These are phyloP conservation scores for Gaultheria prostrata DNA, from an alignment of 148 eudicot genomes.

Conservation along the genomic window DNA sequence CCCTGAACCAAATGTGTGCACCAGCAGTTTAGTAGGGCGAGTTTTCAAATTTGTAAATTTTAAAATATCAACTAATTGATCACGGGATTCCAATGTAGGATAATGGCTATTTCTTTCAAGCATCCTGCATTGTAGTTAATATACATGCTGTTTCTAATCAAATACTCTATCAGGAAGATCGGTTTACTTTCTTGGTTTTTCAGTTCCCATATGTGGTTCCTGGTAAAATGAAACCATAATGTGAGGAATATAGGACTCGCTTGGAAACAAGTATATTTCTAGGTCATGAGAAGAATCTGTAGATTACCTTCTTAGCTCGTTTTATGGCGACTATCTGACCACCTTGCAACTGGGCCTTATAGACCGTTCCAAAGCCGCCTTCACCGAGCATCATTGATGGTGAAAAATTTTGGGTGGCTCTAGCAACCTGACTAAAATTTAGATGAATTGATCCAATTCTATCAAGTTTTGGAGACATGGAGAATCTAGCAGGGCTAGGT, in stretches of 20 bases:
- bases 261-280: neutral
- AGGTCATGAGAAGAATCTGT: constrained; percentile 13
- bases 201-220: neutral
- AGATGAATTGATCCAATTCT: constrained; percentile 75
- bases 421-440: constrained; percentile 53
- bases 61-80: neutral
- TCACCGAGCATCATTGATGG: constrained; percentile 64
- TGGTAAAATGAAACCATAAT: neutral
- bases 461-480: constrained; percentile 57
- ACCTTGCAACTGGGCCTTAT: constrained; percentile 71
- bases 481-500: constrained; percentile 50
- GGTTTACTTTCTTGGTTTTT: neutral
- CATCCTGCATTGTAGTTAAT: neutral
- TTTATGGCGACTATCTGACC: constrained; percentile 91
- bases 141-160: neutral
- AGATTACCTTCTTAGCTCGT: constrained; percentile 83
- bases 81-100: neutral
- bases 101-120: neutral
- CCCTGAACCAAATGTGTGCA: neutral
- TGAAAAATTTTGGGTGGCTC: constrained; percentile 81
- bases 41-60: neutral
- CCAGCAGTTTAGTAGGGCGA: neutral
- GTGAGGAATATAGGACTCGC: neutral
- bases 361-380: constrained; percentile 95
- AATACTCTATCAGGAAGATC: neutral